phyloP scores from a whole-genome alignment of 1,139 yeast genomes.

The Saccharomyces uvarum region DNA sequence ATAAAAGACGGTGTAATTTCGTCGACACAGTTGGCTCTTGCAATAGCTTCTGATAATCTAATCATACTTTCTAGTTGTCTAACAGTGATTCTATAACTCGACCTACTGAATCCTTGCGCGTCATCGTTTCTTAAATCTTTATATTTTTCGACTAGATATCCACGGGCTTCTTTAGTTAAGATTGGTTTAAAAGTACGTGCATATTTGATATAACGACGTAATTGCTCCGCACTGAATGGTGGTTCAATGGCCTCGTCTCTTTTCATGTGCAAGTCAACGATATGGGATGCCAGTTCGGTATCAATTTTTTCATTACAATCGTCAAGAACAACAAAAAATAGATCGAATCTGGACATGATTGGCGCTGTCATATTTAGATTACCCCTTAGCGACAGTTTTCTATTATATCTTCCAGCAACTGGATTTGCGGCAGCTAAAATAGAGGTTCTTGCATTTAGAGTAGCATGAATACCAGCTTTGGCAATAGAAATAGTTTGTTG shows the following conservation, averaged over 20 bases:
- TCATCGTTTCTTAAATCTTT: slow-evolving; percentile 86
- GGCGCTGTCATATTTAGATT: slow-evolving; percentile 98
- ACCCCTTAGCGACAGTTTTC: slow-evolving; percentile 75
- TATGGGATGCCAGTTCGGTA: slow-evolving; percentile 83
- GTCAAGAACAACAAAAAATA: slow-evolving; percentile 89
- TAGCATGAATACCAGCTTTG: slow-evolving; percentile 97
- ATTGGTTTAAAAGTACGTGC: slow-evolving; percentile 91
- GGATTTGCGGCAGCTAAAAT: slow-evolving; percentile 98
- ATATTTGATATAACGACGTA: slow-evolving; percentile 80
- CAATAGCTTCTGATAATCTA: slow-evolving; percentile 91
- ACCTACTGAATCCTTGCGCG: slow-evolving; percentile 72
- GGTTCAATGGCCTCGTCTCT: slow-evolving; percentile 87
- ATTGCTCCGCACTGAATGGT: slow-evolving; percentile 83
- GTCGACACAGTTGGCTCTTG: slow-evolving; percentile 92
- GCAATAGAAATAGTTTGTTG: slow-evolving; percentile 97
- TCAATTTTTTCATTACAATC: slow-evolving; percentile 91
- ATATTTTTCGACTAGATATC: slow-evolving; percentile 68
- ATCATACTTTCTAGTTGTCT: slow-evolving; percentile 94
- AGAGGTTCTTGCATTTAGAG: slow-evolving; percentile 91
- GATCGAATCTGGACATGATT: slow-evolving; percentile 94
- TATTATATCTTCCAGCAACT: slow-evolving; percentile 86
- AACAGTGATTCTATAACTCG: slow-evolving; percentile 89
- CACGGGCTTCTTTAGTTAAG: slow-evolving; percentile 76
- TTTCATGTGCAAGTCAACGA: slow-evolving; percentile 86
- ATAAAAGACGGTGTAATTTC: slow-evolving; percentile 82